phyloP scores from a whole-genome alignment of 768 basidiomycete genomes.

The Rhizopogon sp. region DNA sequence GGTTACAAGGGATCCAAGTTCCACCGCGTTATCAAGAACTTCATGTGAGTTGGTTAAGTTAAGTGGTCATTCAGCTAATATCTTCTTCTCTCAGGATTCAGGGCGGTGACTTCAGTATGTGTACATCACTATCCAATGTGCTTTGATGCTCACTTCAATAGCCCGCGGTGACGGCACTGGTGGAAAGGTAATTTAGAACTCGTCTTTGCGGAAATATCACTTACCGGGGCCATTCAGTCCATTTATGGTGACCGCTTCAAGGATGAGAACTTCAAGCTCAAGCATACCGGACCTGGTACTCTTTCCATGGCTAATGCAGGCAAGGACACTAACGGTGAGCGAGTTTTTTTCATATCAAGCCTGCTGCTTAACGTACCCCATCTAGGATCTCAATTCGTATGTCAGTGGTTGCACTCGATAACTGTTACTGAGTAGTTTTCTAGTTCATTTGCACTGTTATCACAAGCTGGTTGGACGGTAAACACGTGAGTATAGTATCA shows the following conservation, averaged over 20 bases:
- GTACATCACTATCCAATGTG: slow-evolving; percentile 6
- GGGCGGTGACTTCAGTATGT: slow-evolving; percentile 96
- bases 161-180: slow-evolving; percentile 86
- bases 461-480: slow-evolving; percentile 88
- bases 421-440: background rate
- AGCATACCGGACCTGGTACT: slow-evolving; percentile 82
- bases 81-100: slow-evolving; percentile 63
- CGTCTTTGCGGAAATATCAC: background rate
- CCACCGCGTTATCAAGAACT: slow-evolving; percentile 93
- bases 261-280: slow-evolving; percentile 98
- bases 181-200: slow-evolving; percentile 58
- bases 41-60: slow-evolving; percentile 55
- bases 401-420: slow-evolving; percentile 14
- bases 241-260: slow-evolving; percentile 89
- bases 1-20: slow-evolving; percentile 96
- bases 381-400: slow-evolving; percentile 81
- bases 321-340: slow-evolving; percentile 85
- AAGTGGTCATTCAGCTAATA: background rate
- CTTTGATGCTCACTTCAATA: slow-evolving; percentile 24
- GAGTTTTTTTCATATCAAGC: background rate
- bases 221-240: slow-evolving; percentile 40
- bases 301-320: slow-evolving; percentile 95
- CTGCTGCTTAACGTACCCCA: slow-evolving; percentile 9
- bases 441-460: slow-evolving; percentile 90
- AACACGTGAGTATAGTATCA: slow-evolving; percentile 52